These are phyloP conservation scores for Trichoderma afroharzianum DNA, from an alignment of 2,329 filamentous ascomycete species.

Conservation along the genomic window DNA sequence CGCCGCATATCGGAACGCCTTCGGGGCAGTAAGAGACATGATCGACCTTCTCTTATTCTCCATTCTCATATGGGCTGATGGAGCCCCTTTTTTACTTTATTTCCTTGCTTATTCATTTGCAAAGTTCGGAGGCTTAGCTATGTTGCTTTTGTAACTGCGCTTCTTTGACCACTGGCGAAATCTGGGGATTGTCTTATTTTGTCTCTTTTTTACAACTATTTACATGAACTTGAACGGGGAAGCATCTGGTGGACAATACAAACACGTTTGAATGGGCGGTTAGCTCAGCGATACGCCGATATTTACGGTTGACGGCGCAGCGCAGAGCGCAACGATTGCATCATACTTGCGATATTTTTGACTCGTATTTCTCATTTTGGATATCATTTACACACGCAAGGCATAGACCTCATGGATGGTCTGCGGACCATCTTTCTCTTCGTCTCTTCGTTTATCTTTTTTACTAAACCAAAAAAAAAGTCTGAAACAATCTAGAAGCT, in stretches of 20 bases:
- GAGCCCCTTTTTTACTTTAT: not conserved
- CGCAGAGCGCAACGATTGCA: conserved; percentile 10
- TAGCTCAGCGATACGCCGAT: not conserved
- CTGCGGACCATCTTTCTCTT: not conserved
- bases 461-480: not conserved
- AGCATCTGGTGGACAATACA: conserved; percentile 5
- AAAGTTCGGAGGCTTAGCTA: not conserved
- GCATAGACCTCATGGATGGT: not conserved
- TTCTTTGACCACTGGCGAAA: not conserved
- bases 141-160: not conserved
- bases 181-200: not conserved
- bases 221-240: conserved; percentile 2
- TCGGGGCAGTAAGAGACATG: not conserved
- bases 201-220: conserved; percentile 6
- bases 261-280: conserved; percentile 6
- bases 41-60: not conserved
- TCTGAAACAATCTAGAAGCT: not conserved
- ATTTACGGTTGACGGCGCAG: conserved; percentile 6
- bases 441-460: not conserved
- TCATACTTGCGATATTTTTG: conserved; percentile 12
- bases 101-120: not conserved
- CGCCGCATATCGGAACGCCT: not conserved
- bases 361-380: conserved; percentile 2
- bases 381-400: conserved; percentile 15
- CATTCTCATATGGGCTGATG: not conserved